phyloP scores from a whole-genome alignment of 2,329 filamentous ascomycete genomes.

The Drechslerella coelobrocha region DNA sequence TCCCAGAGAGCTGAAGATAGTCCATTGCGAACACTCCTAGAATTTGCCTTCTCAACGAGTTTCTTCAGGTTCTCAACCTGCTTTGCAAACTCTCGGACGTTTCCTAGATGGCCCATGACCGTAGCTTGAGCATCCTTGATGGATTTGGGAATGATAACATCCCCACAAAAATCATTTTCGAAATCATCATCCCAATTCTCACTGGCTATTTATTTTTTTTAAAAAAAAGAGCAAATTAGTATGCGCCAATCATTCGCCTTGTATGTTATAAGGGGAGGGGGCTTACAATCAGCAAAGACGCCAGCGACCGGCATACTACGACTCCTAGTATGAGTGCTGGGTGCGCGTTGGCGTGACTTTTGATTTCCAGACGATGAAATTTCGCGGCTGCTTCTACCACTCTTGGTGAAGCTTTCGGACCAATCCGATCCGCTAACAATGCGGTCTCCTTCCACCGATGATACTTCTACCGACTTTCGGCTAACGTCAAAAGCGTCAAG shows the following conservation, averaged over 20 bases:
- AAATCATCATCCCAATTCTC: conserved; percentile 94
- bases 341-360: conserved; percentile 46
- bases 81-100: conserved; percentile 79
- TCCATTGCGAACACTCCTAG: conserved; percentile 71
- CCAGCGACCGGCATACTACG: conserved; percentile 49
- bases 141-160: conserved; percentile 75
- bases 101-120: conserved; percentile 81
- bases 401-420: conserved; percentile 47
- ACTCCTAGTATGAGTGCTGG: conserved; percentile 49
- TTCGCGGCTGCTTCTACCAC: conserved; percentile 44
- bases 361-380: conserved; percentile 41
- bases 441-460: conserved; percentile 48
- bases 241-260: background rate
- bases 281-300: conserved; percentile 49
- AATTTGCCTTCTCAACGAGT: conserved; percentile 72
- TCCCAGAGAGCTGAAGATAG: conserved; percentile 71
- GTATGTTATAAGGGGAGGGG: background rate
- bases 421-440: conserved; percentile 47
- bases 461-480: conserved; percentile 40
- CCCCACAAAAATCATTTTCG: conserved; percentile 62
- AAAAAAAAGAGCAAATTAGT: conserved; percentile 28
- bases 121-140: conserved; percentile 83
- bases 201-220: conserved; percentile 61
- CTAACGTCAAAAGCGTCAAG: conserved; percentile 46
- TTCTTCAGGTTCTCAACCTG: conserved; percentile 82